Base-by-base conservation (phyloP, 805 yeast species). In the Ogataea siamensis region DNA sequence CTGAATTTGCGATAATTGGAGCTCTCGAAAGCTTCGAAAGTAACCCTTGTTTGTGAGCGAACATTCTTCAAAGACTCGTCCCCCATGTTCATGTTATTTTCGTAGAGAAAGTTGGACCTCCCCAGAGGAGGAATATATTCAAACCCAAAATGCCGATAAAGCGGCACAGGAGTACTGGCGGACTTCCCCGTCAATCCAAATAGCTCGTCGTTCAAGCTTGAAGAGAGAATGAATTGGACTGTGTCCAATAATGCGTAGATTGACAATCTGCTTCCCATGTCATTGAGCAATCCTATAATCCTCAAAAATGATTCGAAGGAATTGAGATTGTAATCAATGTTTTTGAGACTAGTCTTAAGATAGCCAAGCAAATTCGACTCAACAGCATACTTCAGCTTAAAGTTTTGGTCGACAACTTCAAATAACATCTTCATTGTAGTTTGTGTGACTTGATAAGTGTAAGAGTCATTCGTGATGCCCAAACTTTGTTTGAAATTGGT, bases 261-360 rank as follows among this genome's bases (percentile, higher is more conserved):
- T 5, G 57, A 40, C 16, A 69, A 49, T 3, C 70, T 39, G 39
- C 64, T 49, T 16, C 68, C 70, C 47, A 65, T 28, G 39, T 58
- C 59, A 34, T 43, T 45, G 21, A 58, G 32, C 20, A 51, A 28
- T 12, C 46, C 30, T 25, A 53, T 49, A 4, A 58, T 27, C 4
- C 40, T 26, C 27, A 57, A 16, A 23, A 55, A 53, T 14, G 47
- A 44, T 7, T 50, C 54, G 8, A 34, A 21, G 7, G 51, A 37
- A 12, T 49, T 37, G 14, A 55, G 29, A 21, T 43, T 50, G 19
- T 42, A 42, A 18, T 52, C 46, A 3, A 57, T 39, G 30, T 39
- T 50, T 5, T 34, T 30, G 27, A 58, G 42, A 14, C 56, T 32
- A 1, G 45, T 23, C 12, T 51, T 48, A 19, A 60, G 34, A 19